Evolutionary conservation across 768 basidiomycete species (phyloP), one percentile per base, ranked within the genome.

Genomic region (Strobilomyces confusus): DNA sequence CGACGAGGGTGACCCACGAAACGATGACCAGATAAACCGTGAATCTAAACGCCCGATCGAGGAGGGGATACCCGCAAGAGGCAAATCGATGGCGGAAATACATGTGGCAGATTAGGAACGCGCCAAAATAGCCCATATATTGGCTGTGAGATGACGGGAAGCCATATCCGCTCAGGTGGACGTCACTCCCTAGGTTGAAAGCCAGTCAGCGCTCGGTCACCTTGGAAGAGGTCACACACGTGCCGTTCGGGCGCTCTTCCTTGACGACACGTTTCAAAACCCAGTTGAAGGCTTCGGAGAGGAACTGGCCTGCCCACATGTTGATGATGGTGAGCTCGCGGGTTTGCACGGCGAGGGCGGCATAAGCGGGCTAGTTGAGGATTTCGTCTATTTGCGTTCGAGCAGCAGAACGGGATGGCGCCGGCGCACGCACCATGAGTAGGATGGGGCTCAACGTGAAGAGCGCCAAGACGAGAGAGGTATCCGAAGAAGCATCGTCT

Each of bases 131-230:
- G 15, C 83, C 91, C 91, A 93, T 92, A 66, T 86, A 91, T 69
- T 93, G 91, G 68, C 88, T 89, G 63, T 93, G 91, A 14, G 89
- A 91, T 1, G 90, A 92, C 0, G 91, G 91, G 60, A 92, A 92
- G 8, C 89, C 91, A 63, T 91, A 92, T 14, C 90, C 90, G 50
- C 78, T 78, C 19, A 69, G 49, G 22, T 65, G 60, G 22, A 66
- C 14, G n/a, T 44, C 19, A 20, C 57, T 52, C 13, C 50, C 68
- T 69, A 6, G 17, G 42, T 23, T 17, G 25, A 9, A 29, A 25
- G 26, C 45, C n/a, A 47, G 46, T 62, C 36, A 58, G 55, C 25
- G 17, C 7, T 44, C 14, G 29, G 30, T 3, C 20, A 30, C 20
- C 20, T 9, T 19, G 8, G 9, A 15, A 14, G 7, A 25, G 34